phyloP scores from a whole-genome alignment of 164 flowering plant species.

The Taxillus chinensis region DNA sequence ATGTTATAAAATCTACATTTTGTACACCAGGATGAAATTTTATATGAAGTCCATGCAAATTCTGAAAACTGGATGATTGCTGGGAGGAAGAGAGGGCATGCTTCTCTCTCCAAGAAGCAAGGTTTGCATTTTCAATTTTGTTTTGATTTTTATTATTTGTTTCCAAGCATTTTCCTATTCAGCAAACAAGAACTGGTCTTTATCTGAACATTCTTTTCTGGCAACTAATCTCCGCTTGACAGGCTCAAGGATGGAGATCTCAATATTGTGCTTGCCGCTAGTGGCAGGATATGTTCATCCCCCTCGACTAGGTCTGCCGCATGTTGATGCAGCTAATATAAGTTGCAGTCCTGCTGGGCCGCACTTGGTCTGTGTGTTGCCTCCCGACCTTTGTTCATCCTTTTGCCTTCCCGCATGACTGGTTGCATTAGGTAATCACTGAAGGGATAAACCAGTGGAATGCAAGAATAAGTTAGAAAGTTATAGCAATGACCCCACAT shows the following conservation, averaged over 20 bases:
- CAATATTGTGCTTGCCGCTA: constrained; percentile 73
- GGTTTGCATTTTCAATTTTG: constrained; percentile 28
- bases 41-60: constrained; percentile 79
- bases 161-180: neutral
- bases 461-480: no score
- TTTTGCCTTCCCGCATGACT: constrained; percentile 64
- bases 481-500: no score
- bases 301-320: constrained; percentile 71
- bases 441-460: no score
- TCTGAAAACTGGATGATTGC: constrained; percentile 96
- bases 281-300: constrained; percentile 92
- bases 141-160: neutral
- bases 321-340: constrained; percentile 57
- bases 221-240: constrained; percentile 10
- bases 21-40: constrained; percentile 60
- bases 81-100: constrained; percentile 91
- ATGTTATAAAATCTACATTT: neutral
- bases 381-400: constrained; percentile 86
- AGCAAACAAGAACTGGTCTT: neutral
- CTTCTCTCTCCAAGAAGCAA: constrained; percentile 56
- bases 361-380: constrained; percentile 83
- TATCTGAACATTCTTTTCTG: neutral
- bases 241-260: constrained; percentile 85
- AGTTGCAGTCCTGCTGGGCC: constrained; percentile 92
- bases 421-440: neutral